Base-by-base conservation (phyloP, 495 filamentous ascomycete species). In the Gamarada debralockiae region DNA sequence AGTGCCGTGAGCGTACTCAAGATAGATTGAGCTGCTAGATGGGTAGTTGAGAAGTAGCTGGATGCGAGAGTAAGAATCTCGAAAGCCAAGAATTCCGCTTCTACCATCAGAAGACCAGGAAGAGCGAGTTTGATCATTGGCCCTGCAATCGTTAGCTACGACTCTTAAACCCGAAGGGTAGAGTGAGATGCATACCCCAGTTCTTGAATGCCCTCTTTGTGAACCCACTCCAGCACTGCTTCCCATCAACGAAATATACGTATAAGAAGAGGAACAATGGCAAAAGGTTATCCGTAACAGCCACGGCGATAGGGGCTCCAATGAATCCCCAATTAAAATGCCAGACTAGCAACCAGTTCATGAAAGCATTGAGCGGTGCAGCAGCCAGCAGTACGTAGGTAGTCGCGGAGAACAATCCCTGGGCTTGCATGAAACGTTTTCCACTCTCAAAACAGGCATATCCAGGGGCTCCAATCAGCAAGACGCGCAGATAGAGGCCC, bases 91-190 rank as follows among this genome's bases (percentile, higher is more conserved):
- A 82, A 92, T 64, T 96, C 92, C 6, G 92, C 91, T 65, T 93
- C 85, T 1, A 97, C 86, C 89, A 96, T 96, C 37, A 95, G 68
- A 63, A 96, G 80, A 3, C 92, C 92, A 0, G 86, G 91, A 15
- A 96, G 66, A 0, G 91, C 89, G 14, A 97, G 83, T 46, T 79
- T 73, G 61, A 97, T 78, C 91, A 95, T 93, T 0, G 86, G 87
- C 4, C 44, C 58, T 57, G 41, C 62, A 41, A 23, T 6, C 41
- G 20, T 39, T 27, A 45, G 61, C 59, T 22, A 23, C 20, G 15
- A 34, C 23, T 39, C 23, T 6, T 23, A 46, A n/a, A n/a, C n/a
- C n/a, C 12, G 33, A 36, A 27, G 18, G 25, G 21, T 47, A 20
- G 18, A 48, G 66, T 17, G 3, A 22, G 20, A 42, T 25, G 55